Percentiles rank a stretch among this genome's conserved stretches.
phyloP scores from a whole-genome alignment of 768 basidiomycete genomes.

The Leccinum subgranulosum region DNA sequence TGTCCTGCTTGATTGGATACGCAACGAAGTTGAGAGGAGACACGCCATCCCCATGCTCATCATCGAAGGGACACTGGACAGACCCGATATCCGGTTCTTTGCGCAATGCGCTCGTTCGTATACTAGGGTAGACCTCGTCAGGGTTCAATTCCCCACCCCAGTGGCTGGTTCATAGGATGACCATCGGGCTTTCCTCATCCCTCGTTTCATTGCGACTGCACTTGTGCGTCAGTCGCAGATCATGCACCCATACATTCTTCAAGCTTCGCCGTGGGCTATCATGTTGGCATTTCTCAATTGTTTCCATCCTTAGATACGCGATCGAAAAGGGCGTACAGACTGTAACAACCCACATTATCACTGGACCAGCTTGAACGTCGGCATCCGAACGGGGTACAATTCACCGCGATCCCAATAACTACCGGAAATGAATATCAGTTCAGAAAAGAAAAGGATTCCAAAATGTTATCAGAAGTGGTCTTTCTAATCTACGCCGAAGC shows the following conservation, averaged over 20 bases:
- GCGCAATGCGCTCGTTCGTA: constrained; percentile 6
- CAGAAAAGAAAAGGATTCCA: background rate
- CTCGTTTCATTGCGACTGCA: background rate
- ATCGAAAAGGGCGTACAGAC: constrained; percentile 2
- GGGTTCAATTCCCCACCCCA: background rate
- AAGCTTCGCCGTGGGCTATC: background rate
- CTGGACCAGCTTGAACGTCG: background rate
- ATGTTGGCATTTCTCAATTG: background rate
- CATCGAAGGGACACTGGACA: constrained; percentile 16
- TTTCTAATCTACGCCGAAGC: constrained; percentile 61
- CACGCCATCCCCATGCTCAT: constrained; percentile 13
- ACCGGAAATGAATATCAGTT: background rate
- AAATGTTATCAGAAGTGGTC: constrained; percentile 33
- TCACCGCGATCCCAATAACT: background rate
- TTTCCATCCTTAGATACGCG: constrained; percentile 4
- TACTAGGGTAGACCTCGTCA: constrained; percentile 18
- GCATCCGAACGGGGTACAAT: background rate
- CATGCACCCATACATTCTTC: background rate
- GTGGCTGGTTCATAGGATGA: background rate
- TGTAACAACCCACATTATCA: background rate
- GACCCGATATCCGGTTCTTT: constrained; percentile 17
- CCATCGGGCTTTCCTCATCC: background rate
- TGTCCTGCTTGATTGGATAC: constrained; percentile 22
- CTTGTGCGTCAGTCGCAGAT: background rate
- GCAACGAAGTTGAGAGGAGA: constrained; percentile 8